A percentile compares a stretch with the other conserved stretches of the same genome.
phyloP scores from a whole-genome alignment of 1,284 basidiomycete genomes.

The Phaffia rhodozyma region DNA sequence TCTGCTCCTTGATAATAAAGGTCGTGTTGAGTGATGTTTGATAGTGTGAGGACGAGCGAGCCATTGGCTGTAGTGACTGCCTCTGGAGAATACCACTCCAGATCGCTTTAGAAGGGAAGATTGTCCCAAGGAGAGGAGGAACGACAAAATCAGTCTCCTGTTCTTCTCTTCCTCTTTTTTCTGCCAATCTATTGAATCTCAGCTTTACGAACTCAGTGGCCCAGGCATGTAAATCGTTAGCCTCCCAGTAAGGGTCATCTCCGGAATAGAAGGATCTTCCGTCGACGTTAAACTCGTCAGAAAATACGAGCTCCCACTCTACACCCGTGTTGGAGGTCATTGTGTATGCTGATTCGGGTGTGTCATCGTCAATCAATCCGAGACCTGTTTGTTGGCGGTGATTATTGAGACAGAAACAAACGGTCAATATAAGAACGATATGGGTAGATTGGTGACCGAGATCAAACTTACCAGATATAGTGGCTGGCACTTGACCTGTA shows the following conservation, averaged over 20 bases:
- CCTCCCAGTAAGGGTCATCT: constrained; percentile 47
- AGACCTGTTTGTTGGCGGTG: constrained; percentile 20
- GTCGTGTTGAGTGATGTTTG: constrained; percentile 46
- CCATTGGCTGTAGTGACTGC: constrained; percentile 43
- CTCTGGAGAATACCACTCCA: constrained; percentile 4
- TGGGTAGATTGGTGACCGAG: not conserved
- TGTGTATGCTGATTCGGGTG: constrained; percentile 44
- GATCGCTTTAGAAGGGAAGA: not conserved
- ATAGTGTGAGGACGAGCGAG: constrained; percentile 57
- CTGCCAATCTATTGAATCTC: too few relatives aligned
- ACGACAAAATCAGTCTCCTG: too few relatives aligned
- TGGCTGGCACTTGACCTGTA: too few relatives aligned
- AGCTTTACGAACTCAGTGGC: too few relatives aligned
- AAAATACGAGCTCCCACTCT: constrained; percentile 60
- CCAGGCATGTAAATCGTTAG: constrained; percentile 30
- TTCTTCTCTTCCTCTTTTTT: too few relatives aligned
- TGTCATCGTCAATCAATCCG: constrained; percentile 52
- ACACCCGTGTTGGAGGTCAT: constrained; percentile 54
- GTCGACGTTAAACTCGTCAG: constrained; percentile 77
- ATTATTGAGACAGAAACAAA: not conserved
- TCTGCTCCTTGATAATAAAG: constrained; percentile 45
- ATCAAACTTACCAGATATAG: not conserved
- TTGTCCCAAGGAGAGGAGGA: too few relatives aligned
- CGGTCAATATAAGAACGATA: not conserved
- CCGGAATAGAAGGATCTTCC: constrained; percentile 49